A percentile compares a stretch with the other conserved stretches of the same genome.
Evolutionary conservation across 805 yeast genomes (phyloP).

Genomic region (Yarrowia sp.): DNA sequence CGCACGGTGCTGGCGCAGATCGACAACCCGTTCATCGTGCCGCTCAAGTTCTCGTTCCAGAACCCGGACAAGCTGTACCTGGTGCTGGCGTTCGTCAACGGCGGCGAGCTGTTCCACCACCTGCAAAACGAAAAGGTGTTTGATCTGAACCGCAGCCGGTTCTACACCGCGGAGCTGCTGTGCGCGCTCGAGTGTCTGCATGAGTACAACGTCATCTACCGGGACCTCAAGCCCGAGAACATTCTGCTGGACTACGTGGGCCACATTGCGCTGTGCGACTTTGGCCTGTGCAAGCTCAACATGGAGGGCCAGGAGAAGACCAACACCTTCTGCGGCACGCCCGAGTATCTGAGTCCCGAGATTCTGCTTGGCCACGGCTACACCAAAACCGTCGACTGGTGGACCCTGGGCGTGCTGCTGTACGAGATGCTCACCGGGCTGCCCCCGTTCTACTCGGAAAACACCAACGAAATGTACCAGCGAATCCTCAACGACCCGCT

Average conservation of each 20-base stretch:
- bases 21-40: conserved; percentile 93
- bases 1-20: conserved; percentile 92
- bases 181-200: conserved; percentile 92
- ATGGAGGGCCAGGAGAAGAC: conserved; percentile 85
- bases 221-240: conserved; percentile 96
- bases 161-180: conserved; percentile 89
- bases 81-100: conserved; percentile 89
- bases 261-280: conserved; percentile 95
- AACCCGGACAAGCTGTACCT: conserved; percentile 92
- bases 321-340: conserved; percentile 96
- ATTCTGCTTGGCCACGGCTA: conserved; percentile 87
- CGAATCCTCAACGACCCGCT: conserved; percentile 88
- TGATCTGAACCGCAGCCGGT: conserved; percentile 82
- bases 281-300: conserved; percentile 92
- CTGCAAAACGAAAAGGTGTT: conserved; percentile 87
- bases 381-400: conserved; percentile 95
- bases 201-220: conserved; percentile 84
- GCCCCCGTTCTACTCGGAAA: conserved; percentile 97
- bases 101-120: conserved; percentile 95
- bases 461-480: conserved; percentile 87
- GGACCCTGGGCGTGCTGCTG: conserved; percentile 92
- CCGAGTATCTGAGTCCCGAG: conserved; percentile 96
- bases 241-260: conserved; percentile 93
- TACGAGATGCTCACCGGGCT: conserved; percentile 96
- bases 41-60: conserved; percentile 93